Base-by-base conservation (phyloP, 179 eudicot genomes). In the Heliamphora pulchella region DNA sequence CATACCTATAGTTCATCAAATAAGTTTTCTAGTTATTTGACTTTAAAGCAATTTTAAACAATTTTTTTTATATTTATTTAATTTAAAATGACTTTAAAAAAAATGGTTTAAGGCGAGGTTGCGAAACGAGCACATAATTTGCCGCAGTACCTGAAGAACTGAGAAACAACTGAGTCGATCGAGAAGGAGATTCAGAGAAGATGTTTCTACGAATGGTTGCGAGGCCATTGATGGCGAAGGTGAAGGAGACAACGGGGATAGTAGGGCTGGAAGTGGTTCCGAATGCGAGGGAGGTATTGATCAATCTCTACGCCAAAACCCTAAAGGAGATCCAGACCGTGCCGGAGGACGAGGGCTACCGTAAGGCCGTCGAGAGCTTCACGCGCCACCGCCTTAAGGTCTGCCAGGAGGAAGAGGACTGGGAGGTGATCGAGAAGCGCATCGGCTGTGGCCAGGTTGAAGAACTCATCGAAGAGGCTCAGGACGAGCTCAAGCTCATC, bases 241-340 rank as follows among this genome's bases (percentile, higher is more conserved):
- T 91, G 82, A 91, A 91, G 84, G 94, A 91, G 80, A 86, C 96
- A 48, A 91, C 96, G 2, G 92, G 96, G 81, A 90, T 91, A 77
- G 96, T 91, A 2, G 96, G 96, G 8, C 79, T 90, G 3, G 94
- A 91, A 0, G 96, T 91, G 64, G 96, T 87, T 1, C 96, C 96
- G 1, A 90, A 88, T 74, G 92, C 94, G 17, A 76, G 91, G 6
- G 89, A 91, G 44, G 94, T 87, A 0, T 61, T 91, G 83, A 90
- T 91, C 75, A 82, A 85, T 10, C 89, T 91, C 9, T 91, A 90
- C 88, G 51, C 61, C 79, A 89, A 88, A 84, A 91, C 96, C 81
- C 91, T 91, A 18, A 83, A 84, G n/a, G 93, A 90, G 89, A 91
- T 91, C 90, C 66, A 90, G 79, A 80, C 90, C 17, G 92, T 91